Conservation (phyloP, 75 land plant species). For the Larix kaempferi region DNA sequence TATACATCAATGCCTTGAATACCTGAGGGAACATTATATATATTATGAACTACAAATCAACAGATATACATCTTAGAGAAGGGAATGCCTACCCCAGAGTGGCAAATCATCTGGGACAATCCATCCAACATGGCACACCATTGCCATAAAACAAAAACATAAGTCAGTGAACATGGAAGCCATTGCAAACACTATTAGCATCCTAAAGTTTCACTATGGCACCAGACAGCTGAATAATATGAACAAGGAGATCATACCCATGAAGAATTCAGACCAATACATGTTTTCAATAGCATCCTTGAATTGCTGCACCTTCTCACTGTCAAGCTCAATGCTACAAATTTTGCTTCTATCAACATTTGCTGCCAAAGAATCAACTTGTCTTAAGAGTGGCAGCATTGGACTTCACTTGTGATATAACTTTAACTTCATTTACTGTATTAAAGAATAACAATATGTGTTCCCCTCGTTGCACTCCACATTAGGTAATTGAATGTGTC, state of each 20-base stretch:
- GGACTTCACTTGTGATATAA: too few species aligned
- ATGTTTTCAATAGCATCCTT: constrained; percentile 88
- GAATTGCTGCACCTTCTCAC: constrained; percentile 59
- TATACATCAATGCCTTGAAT: neutral
- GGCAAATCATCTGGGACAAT: constrained; percentile 80
- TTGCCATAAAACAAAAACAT: neutral
- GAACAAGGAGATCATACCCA: constrained; percentile 58
- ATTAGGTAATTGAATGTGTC: too few species aligned
- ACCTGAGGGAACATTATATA: neutral
- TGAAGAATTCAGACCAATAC: constrained; percentile 96
- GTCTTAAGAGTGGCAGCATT: too few species aligned
- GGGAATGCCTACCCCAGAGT: constrained; percentile 80
- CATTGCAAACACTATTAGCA: neutral
- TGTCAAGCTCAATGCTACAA: constrained; percentile 70
- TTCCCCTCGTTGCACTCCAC: too few species aligned
- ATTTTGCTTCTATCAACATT: constrained; percentile 60
- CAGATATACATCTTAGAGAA: neutral
- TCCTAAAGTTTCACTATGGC: neutral
- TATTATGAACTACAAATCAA: constrained; percentile 4
- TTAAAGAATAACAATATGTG: too few species aligned
- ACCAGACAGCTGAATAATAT: neutral
- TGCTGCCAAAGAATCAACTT: constrained; percentile 34
- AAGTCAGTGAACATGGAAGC: neutral
- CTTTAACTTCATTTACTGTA: too few species aligned
- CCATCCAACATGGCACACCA: neutral